Base-by-base conservation (phyloP, 108 stramenopile genomes). In the Nitzschia palea region DNA sequence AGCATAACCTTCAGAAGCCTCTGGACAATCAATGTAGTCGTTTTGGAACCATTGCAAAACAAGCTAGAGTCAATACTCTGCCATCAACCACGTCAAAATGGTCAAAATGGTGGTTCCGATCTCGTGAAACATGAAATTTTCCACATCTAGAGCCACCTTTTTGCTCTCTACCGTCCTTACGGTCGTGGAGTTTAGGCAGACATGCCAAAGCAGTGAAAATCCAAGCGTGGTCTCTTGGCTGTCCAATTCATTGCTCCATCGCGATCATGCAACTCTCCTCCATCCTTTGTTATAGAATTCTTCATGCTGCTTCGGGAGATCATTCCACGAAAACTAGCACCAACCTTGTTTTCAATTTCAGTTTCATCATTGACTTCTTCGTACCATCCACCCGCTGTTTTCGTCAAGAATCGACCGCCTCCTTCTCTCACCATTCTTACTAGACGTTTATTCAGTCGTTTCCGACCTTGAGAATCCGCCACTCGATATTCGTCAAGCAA, bases 301-400 rank as follows among this genome's bases (percentile, higher is more conserved):
- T 40, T 14, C 10, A 14, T 40, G 14, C 37, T 40, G 10, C 10
- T 20, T 25, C 59, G 36, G 1, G 59, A 31, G 6, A 60, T 18
- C 37, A 60, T 37, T 10, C 59, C 33, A 8, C 59, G 59, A 40
- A 60, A 60, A 5, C 59, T 60, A 0, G 29, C 59, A 37, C 59
- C 59, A 1, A 60, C 40, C 20, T 26, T 3, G 12, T 32, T 40
- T 15, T 42, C 33, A 3, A 60, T 40, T 18, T 60, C 59, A 12
- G 40, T 40, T 40, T 60, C 25, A 25, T 60, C 59, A 20, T 12
- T 25, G 10, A 42, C 33, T 60, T 60, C 59, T 40, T 40, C 35
- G 25, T 26, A 60, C 59, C 59, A 60, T 0, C 59, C 59, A 2
- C 3, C 59, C 0, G 35, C n/a, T 25, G 5, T 60, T 26, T 25